Conservation (phyloP, 768 basidiomycete genomes). For the Cantharellus anzutake region DNA sequence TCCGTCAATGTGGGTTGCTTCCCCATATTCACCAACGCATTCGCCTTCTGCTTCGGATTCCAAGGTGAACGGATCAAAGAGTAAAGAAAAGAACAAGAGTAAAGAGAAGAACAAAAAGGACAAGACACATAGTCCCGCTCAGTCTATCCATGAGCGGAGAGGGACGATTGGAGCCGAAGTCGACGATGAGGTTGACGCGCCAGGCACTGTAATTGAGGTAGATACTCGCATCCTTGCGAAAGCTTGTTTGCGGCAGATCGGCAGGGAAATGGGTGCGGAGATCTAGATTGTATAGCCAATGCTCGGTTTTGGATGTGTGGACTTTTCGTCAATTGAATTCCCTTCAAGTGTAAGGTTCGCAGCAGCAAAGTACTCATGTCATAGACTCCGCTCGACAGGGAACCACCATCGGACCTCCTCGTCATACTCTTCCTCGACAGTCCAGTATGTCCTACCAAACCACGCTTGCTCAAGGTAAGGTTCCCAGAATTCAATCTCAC, state of each 20-base stretch:
- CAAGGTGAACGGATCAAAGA: not conserved
- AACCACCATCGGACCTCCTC: not conserved
- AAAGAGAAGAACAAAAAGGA: not conserved
- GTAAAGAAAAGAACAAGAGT: not conserved
- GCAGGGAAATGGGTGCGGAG: slow-evolving; percentile 45
- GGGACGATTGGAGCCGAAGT: slow-evolving; percentile 6
- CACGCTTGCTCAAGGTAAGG: not conserved
- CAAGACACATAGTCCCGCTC: slow-evolving; percentile 1
- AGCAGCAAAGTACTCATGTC: no score
- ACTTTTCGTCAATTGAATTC: no score
- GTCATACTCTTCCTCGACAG: not conserved
- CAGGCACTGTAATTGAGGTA: slow-evolving; percentile 23
- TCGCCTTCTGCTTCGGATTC: slow-evolving; percentile 1
- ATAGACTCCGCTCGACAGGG: not conserved
- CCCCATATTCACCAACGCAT: no score
- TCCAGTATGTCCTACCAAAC: not conserved
- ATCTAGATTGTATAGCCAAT: not conserved
- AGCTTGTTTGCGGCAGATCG: slow-evolving; percentile 47
- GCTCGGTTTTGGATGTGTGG: no score
- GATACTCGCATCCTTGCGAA: slow-evolving; percentile 50
- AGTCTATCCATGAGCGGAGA: not conserved
- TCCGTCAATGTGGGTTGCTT: slow-evolving; percentile 44
- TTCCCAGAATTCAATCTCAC: not conserved
- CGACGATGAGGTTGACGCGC: slow-evolving; percentile 8
- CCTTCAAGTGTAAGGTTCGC: no score